Conservation (phyloP, 2,329 filamentous ascomycete genomes). For the Mollisia scopiformis region DNA sequence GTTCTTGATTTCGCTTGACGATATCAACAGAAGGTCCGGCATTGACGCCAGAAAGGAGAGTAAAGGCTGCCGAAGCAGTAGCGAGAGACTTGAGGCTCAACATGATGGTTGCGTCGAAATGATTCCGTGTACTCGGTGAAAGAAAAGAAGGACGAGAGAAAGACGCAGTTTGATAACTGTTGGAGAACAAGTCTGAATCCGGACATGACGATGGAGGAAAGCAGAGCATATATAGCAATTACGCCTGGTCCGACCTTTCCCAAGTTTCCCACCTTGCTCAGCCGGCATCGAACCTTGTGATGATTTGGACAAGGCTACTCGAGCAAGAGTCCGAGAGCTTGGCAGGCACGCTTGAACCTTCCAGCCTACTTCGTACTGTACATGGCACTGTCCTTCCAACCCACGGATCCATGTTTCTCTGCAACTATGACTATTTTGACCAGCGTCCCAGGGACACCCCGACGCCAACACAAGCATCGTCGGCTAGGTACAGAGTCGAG, state of each 20-base stretch:
- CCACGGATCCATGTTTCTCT: neutral
- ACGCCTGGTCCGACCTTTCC: neutral
- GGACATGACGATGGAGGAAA: neutral
- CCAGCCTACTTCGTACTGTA: no score
- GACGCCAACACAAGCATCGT: neutral
- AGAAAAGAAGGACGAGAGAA: neutral
- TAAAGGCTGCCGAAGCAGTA: constrained; percentile 26
- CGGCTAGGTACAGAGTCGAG: neutral
- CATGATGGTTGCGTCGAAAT: neutral
- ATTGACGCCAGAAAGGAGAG: constrained; percentile 25
- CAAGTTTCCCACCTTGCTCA: no score
- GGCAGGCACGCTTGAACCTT: neutral
- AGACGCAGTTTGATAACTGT: constrained; percentile 2
- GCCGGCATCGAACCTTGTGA: neutral
- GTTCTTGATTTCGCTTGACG: constrained; percentile 26
- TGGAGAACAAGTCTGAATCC: neutral
- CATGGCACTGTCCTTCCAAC: neutral
- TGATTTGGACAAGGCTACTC: neutral
- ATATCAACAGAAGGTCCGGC: constrained; percentile 17
- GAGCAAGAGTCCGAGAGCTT: neutral
- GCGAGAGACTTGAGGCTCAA: constrained; percentile 18
- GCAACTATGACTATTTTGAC: no score
- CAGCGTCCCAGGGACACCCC: neutral
- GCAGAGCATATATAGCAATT: neutral
- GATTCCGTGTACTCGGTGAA: neutral